Percentiles rank a stretch among this genome's conserved stretches.
phyloP scores from a whole-genome alignment of 2,329 filamentous ascomycete genomes.

The Phaeophleospora eucalypticola region DNA sequence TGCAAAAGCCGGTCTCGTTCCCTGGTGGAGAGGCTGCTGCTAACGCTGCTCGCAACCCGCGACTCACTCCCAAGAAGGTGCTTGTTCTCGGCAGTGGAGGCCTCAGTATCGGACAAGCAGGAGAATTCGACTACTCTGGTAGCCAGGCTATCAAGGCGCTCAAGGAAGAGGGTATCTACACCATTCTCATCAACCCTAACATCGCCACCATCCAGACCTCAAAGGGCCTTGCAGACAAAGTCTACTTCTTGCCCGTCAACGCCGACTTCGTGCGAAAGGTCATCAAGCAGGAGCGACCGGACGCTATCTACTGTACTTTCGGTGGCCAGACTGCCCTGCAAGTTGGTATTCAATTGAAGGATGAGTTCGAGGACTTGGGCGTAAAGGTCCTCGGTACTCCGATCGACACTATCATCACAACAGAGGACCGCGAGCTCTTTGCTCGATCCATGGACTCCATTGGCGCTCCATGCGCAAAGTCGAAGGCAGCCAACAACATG shows the following conservation, averaged over 20 bases:
- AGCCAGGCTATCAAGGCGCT: conserved; percentile 97
- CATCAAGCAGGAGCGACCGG: conserved; percentile 87
- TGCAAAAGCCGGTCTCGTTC: conserved; percentile 74
- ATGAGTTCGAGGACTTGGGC: conserved; percentile 88
- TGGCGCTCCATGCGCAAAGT: conserved; percentile 95
- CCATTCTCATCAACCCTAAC: conserved; percentile 96
- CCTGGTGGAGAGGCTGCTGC: conserved; percentile 78
- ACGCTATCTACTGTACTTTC: conserved; percentile 96
- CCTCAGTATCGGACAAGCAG: conserved; percentile 93
- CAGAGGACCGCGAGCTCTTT: conserved; percentile 95
- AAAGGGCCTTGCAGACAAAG: conserved; percentile 95
- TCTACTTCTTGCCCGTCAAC: conserved; percentile 96
- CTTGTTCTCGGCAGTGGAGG: conserved; percentile 91
- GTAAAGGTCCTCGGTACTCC: conserved; percentile 94
- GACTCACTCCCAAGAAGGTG: conserved; percentile 86
- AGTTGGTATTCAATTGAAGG: conserved; percentile 94
- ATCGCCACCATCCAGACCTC: conserved; percentile 99
- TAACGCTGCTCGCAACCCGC: conserved; percentile 70
- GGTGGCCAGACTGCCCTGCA: conserved; percentile 96
- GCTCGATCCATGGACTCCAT: conserved; percentile 98
- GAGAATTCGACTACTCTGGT: conserved; percentile 98
- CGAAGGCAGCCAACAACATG: conserved; percentile 81
- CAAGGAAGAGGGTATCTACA: conserved; percentile 97
- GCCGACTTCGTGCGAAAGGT: conserved; percentile 97
- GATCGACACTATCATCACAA: conserved; percentile 97